Base-by-base conservation (phyloP, 768 basidiomycete genomes). In the Trametes maxima region DNA sequence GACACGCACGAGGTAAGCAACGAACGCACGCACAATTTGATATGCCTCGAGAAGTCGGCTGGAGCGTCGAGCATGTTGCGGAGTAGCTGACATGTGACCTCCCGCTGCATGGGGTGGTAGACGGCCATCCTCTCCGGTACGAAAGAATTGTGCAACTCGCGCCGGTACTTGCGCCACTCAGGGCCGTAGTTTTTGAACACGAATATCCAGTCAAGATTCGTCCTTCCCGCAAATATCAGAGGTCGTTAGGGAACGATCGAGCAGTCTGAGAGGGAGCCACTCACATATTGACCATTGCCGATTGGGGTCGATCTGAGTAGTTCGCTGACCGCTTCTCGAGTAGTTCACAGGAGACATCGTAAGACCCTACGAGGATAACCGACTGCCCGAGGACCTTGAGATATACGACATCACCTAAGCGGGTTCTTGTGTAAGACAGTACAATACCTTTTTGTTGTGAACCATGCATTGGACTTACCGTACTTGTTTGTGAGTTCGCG, bases 201-300 rank as follows among this genome's bases (percentile, higher is more conserved):
- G 36, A 64, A 59, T 11, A 60, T 64, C 63, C 63, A 64, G 17
- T 60, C 54, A 2, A 59, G 49, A n/a, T 57, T 47, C 1, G 58
- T 64, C 54, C 63, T 64, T 13, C 11, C n/a, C 28, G 13, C 79
- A 79, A 81, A 86, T 33, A 8, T 33, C 28, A 11, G 39, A 87
- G 68, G 84, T 82, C 66, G 35, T 13, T 25, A 28, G 45, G 47
- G 22, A 52, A 28, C 11, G 17, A 43, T 14, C n/a, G 11, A 28
- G 17, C 14, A 17, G 22, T 14, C 7, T 13, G 35, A n/a, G 24
- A 17, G 22, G 17, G 22, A 8, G 35, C 16, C 24, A 83, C 86
- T 68, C 67, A 90, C 82, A 90, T 76, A 53, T 92, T 88, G 14
- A 75, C 77, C 90, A 92, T 91, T 45, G 88, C 78, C 24, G 90